phyloP scores from a whole-genome alignment of 1,139 yeast genomes.

The Nadsonia starkeyi-henricii region DNA sequence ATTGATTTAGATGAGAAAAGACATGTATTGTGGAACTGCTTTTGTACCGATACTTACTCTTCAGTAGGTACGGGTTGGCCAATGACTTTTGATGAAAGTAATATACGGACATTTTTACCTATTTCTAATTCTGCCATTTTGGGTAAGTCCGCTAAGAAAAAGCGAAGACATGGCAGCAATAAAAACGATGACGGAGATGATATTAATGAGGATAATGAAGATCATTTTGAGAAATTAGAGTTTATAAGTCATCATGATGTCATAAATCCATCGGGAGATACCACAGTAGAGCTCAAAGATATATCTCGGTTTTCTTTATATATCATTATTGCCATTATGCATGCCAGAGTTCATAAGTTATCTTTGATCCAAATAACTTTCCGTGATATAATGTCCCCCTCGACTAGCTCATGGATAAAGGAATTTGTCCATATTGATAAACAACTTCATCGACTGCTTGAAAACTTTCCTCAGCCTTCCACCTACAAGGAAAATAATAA shows the following conservation, averaged over 20 bases:
- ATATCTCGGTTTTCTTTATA: neutral
- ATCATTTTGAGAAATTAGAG: slow-evolving; percentile 1
- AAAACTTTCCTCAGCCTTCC: neutral
- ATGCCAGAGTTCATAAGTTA: neutral
- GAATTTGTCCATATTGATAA: neutral
- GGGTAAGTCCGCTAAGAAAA: neutral
- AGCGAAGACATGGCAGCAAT: neutral
- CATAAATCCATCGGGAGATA: neutral
- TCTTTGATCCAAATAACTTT: neutral
- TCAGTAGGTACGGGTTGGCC: neutral
- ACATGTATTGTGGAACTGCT: neutral
- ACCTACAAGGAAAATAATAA: neutral
- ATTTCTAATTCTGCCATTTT: neutral
- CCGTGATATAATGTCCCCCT: neutral
- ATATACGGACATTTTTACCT: neutral
- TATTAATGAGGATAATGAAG: neutral
- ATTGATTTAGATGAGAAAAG: neutral
- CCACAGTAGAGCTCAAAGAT: neutral
- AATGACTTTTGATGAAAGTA: neutral
- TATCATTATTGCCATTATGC: neutral
- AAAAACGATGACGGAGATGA: neutral
- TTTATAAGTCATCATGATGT: neutral
- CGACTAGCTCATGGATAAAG: neutral
- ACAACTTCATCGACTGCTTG: neutral
- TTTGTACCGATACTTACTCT: neutral